Percentiles rank a stretch among this genome's conserved stretches.
Evolutionary conservation across 2,329 filamentous ascomycete species (phyloP).

Genomic region (Fusarium nematophilum): DNA sequence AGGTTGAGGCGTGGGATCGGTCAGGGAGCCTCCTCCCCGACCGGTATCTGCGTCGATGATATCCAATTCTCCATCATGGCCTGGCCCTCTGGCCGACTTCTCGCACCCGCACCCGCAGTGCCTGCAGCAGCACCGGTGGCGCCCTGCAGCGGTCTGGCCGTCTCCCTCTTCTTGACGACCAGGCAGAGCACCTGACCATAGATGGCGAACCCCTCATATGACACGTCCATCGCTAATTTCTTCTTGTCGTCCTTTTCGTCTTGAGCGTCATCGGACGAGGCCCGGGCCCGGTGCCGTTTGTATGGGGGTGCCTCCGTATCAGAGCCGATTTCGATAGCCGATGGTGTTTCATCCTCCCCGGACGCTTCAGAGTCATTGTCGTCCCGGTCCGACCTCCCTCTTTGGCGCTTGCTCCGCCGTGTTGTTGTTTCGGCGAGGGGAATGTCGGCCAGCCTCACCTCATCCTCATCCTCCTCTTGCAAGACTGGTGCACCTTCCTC

Average conservation of each 20-base stretch:
- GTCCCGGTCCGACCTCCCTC: conserved; percentile 42
- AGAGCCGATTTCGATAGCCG: conserved; percentile 53
- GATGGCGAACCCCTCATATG: conserved; percentile 95
- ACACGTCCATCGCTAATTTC: conserved; percentile 85
- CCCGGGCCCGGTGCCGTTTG: conserved; percentile 56
- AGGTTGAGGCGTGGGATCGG: background rate
- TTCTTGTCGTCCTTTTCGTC: conserved; percentile 80
- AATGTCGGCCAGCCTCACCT: conserved; percentile 49
- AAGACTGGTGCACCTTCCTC: conserved; percentile 51
- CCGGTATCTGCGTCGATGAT: conserved; percentile 76
- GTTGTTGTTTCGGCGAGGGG: conserved; percentile 40
- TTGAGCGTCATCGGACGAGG: conserved; percentile 41
- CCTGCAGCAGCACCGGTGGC: conserved; percentile 45
- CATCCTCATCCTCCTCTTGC: conserved; percentile 62
- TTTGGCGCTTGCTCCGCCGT: conserved; percentile 46
- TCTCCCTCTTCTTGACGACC: conserved; percentile 82
- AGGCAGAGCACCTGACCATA: conserved; percentile 93
- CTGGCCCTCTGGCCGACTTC: conserved; percentile 60
- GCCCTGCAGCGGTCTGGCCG: conserved; percentile 55
- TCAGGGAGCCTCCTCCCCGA: conserved; percentile 50
- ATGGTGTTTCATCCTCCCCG: conserved; percentile 51
- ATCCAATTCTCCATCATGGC: conserved; percentile 89
- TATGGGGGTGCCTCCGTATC: conserved; percentile 56
- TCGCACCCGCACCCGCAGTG: conserved; percentile 37
- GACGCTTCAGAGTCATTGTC: conserved; percentile 46